Evolutionary conservation across 306 rosid genomes (phyloP), one percentile per base, ranked within the genome.

Genomic region (Neltuma alba): DNA sequence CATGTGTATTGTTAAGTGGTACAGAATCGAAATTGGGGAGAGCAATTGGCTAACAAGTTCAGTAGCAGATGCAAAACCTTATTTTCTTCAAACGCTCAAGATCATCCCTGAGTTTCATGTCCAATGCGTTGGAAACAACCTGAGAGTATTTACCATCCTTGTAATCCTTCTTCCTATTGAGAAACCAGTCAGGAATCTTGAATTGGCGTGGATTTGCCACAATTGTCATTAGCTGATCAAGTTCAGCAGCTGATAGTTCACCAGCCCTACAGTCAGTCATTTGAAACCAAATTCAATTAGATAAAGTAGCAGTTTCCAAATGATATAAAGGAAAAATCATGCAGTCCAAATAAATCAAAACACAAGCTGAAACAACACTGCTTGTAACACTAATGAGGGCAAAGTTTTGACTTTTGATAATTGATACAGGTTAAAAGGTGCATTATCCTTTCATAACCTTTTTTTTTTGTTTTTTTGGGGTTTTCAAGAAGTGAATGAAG

Each of bases 21-120:
- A 9, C 6, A 64, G 13, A 25, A 23, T 23, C 23, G 74, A 6
- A 68, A 41, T 25, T 41, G 10, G 36, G 33, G 74, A 11, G 21
- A 23, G 21, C 12, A 68, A 67, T 0, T 16, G 11, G 65, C 41
- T 2, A 75, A 33, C 23, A 73, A 12, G 12, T 42, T 68, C 9
- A 66, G 9, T 28, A 78, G 55, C 33, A 44, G 72, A 70, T 7
- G 41, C 64, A 37, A 21, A 23, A 92, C 97, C 94, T 92, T 86
- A 92, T 92, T 90, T 92, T 92, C 90, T 92, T 92, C 90, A 92
- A 81, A n/a, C 97, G 87, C 88, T 92, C 97, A 40, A 92, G 89
- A 76, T 92, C 94, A 76, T 92, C 97, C 86, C 97, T 90, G 44
- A 90, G 91, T 85, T 92, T 92, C 97, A 92, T 92, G 77, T 92